These are phyloP conservation scores for Annulohypoxylon truncatum DNA, from an alignment of 2,329 filamentous ascomycete genomes.

Conservation along the genomic window DNA sequence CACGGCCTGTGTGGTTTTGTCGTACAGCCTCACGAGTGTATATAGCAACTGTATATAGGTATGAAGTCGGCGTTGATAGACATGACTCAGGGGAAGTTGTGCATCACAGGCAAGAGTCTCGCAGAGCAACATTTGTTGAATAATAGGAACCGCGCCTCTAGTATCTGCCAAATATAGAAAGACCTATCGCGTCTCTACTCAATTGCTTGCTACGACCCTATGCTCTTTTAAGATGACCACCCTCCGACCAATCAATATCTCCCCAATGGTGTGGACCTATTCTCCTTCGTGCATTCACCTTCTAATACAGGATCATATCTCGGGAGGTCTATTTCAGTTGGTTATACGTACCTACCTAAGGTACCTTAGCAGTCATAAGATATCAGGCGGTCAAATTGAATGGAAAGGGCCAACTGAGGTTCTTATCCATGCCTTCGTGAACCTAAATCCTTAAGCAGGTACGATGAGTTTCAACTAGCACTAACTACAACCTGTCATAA, in stretches of 20 bases:
- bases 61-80: constrained; percentile 3
- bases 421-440: background rate
- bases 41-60: constrained; percentile 16
- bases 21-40: constrained; percentile 5
- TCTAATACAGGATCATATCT: background rate
- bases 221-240: background rate
- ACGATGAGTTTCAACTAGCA: background rate
- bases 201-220: background rate
- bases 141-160: constrained; percentile 1
- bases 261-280: too few relatives aligned
- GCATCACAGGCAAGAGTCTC: background rate
- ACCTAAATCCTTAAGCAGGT: background rate
- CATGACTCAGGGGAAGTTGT: background rate
- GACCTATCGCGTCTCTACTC: constrained; percentile 5
- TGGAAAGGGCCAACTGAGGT: background rate
- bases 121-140: constrained; percentile 4
- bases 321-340: too few relatives aligned
- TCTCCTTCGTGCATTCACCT: too few relatives aligned
- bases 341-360: too few relatives aligned
- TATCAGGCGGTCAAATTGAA: background rate
- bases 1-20: background rate
- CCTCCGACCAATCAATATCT: too few relatives aligned
- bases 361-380: too few relatives aligned
- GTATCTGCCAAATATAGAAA: constrained; percentile 10
- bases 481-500: background rate